Percentiles rank a stretch among this genome's conserved stretches.
phyloP scores from a whole-genome alignment of 1,284 basidiomycete genomes.

The Anthracocystis walkeri region DNA sequence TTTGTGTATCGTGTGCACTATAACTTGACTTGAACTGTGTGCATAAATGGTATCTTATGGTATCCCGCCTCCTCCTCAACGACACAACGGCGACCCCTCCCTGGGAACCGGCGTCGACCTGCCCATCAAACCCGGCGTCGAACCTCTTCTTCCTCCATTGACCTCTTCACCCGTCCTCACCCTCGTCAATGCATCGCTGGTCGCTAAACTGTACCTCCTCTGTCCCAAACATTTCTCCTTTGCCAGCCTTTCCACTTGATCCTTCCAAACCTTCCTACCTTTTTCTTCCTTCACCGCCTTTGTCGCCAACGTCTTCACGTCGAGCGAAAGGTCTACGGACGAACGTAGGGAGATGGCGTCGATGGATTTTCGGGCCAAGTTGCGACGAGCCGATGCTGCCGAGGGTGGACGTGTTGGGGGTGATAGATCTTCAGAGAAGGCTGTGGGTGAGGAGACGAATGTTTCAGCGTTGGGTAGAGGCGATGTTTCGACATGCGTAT shows the following conservation, averaged over 20 bases:
- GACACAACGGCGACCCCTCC: not conserved
- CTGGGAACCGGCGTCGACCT: slow-evolving; percentile 1
- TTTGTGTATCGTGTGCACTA: too few relatives aligned
- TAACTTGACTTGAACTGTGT: not conserved
- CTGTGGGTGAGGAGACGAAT: slow-evolving; percentile 7
- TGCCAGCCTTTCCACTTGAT: slow-evolving; percentile 33
- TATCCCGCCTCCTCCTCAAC: not conserved
- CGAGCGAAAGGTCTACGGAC: slow-evolving; percentile 16
- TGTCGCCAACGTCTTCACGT: slow-evolving; percentile 33
- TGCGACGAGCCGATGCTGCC: not conserved
- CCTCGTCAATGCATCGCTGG: slow-evolving; percentile 10
- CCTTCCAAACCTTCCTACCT: slow-evolving; percentile 36
- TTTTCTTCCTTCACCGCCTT: slow-evolving; percentile 36
- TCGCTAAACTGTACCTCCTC: slow-evolving; percentile 13
- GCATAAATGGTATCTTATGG: not conserved
- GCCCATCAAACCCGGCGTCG: slow-evolving; percentile 11
- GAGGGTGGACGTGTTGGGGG: slow-evolving; percentile 13
- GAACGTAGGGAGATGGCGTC: slow-evolving; percentile 32
- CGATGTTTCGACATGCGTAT: slow-evolving; percentile 10
- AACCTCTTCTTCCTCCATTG: slow-evolving; percentile 11
- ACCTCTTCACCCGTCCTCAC: slow-evolving; percentile 19
- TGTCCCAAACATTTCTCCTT: slow-evolving; percentile 21
- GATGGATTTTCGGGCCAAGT: slow-evolving; percentile 27
- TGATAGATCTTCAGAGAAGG: not conserved
- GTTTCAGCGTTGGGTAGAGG: not conserved